Base-by-base conservation (phyloP, 768 basidiomycete species). In the Goffeauzyma gilvescens region DNA sequence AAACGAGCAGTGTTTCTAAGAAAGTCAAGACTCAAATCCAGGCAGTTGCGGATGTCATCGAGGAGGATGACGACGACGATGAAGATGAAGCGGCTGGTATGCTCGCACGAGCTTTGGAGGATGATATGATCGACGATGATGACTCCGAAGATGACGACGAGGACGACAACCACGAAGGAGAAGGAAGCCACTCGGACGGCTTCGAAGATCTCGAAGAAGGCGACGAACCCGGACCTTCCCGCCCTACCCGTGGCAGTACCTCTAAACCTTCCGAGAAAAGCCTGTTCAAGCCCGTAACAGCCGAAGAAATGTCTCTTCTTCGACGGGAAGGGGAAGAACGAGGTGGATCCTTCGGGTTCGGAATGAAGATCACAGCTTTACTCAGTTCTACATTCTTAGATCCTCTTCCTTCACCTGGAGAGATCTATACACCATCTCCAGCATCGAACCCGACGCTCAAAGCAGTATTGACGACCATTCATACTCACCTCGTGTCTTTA, bases 381-480 rank as follows among this genome's bases (percentile, higher is more conserved):
- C 46, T 63, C 12, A 33, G 45, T 12, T 57, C 59, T 3, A 63
- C 58, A 32, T 60, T 12, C 44, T 58, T n/a, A 43, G 41, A 40
- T 18, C 47, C 42, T 14, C 48, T 50, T 12, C 44, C 38, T 2
- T 10, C 28, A 25, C 28, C 31, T 12, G 33, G 33, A 18, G n/a
- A 30, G 15, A n/a, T 23, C 2, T n/a, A 38, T n/a, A 20, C 42
- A 20, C 22, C 53, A 44, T 22, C 48, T 27, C 49, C 54, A 9
- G 39, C 38, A 14, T 27, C 23, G 21, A n/a, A n/a, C n/a, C 55
- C 86, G 36, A 44, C 47, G 15, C 41, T 67, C 17, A 61, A 61
- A 32, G 37, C 78, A 0, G 67, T 89, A 10, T 67, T 89, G 15
- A 78, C 83, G 7, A 78, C 79, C 55, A 68, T 95, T 3, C 78